Evolutionary conservation across 371 early-diverging fungal genomes (phyloP).

Genomic region (Rhizomucor pusillus): DNA sequence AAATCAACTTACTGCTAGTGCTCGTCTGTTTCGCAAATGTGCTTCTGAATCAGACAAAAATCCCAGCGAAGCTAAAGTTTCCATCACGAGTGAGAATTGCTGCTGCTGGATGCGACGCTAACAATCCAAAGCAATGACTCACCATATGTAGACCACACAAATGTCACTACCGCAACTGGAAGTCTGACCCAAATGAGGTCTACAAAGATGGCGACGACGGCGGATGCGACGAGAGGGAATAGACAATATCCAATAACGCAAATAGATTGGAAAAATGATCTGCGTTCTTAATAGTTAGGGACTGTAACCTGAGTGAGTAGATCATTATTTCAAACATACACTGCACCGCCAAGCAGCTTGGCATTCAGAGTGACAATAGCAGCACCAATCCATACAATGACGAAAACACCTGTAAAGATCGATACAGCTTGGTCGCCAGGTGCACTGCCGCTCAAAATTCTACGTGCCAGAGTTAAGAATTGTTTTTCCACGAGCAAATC

Average conservation of each 20-base stretch:
- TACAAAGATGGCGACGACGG: constrained; percentile 69
- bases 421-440: constrained; percentile 70
- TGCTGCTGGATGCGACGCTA: background rate
- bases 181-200: constrained; percentile 64
- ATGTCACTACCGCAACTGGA: constrained; percentile 67
- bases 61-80: constrained; percentile 75
- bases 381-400: constrained; percentile 91
- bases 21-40: constrained; percentile 76
- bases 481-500: background rate
- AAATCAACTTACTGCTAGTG: constrained; percentile 79
- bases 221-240: constrained; percentile 84
- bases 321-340: constrained; percentile 54
- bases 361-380: constrained; percentile 93
- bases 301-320: background rate
- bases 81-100: background rate
- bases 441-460: constrained; percentile 63
- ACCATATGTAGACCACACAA: constrained; percentile 87
- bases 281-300: constrained; percentile 19
- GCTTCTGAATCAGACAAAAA: constrained; percentile 77
- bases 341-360: constrained; percentile 89
- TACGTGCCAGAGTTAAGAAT: background rate
- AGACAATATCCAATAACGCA: constrained; percentile 96
- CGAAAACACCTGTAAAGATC: constrained; percentile 91
- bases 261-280: constrained; percentile 93
- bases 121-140: background rate